Base-by-base conservation (phyloP, 352 stramenopile species). In the Thalassiosira exigua region DNA sequence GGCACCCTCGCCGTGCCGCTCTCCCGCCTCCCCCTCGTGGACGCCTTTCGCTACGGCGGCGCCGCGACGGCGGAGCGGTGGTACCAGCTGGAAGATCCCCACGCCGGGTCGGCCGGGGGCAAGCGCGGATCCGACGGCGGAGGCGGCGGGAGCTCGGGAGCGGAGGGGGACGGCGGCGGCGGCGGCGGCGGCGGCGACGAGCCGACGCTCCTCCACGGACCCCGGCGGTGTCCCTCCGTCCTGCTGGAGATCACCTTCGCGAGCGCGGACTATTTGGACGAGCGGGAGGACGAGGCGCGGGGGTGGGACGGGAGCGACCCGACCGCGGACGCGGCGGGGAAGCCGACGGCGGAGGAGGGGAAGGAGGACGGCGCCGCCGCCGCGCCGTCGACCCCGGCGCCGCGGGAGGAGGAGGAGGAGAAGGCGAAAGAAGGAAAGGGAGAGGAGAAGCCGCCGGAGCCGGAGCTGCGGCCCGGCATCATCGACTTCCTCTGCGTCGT, bases 401-500 rank as follows among this genome's bases (percentile, higher is more conserved):
- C 27, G 24, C 4, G 17, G 22, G 30, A 30, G 39, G 41, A 33
- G 21, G 21, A 48, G n/a, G 9, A 69, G 0, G 48, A 82, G 30
- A 30, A 30, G 24, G 27, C 24, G 46, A 53, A 53, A 53, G 46
- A 53, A 60, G 26, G 36, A 2, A 57, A 48, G 17, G 29, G 68
- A 26, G 29, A 30, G 41, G 36, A 41, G 2, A 86, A 88, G 42
- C 59, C 64, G 12, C 62, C 87, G 26, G 88, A 92, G 46, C 88
- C 88, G 22, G 66, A 86, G 26, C 76, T 94, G 14, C 62, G 86
- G 48, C 75, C 82, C 48, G 89, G 89, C 24, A 75, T 92, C 36
- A 41, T 92, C 9, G 89, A 94, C 64, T 92, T 88, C 74, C 44
- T 92, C 22, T 79, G 78, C 70, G 81, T 94, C 30, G 75, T 92